A percentile compares a stretch with the other conserved stretches of the same genome.
Conservation (phyloP, 1,284 basidiomycete species). For the Rhizoctonia solani region DNA sequence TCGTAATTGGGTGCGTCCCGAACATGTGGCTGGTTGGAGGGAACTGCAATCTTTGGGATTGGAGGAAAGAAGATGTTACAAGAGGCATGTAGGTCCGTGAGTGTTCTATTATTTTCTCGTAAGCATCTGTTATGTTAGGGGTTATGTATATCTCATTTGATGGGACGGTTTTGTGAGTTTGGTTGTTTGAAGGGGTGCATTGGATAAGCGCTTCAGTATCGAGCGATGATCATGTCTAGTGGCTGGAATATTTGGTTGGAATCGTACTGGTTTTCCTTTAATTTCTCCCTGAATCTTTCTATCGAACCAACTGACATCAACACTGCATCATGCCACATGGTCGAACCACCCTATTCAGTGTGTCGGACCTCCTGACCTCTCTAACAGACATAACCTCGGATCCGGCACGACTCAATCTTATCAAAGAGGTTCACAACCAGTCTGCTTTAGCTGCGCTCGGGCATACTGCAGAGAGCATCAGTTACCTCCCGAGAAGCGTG, state of each 20-base stretch:
- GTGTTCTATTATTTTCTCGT: background rate
- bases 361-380: conserved; percentile 15
- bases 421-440: conserved; percentile 15
- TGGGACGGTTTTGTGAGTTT: too few relatives aligned
- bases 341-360: too few relatives aligned
- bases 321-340: too few relatives aligned
- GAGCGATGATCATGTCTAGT: too few relatives aligned
- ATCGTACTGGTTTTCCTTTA: too few relatives aligned
- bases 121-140: background rate
- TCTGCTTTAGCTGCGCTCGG: conserved; percentile 15
- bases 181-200: too few relatives aligned
- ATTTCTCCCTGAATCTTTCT: too few relatives aligned
- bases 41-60: background rate
- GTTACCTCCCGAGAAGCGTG: conserved; percentile 27
- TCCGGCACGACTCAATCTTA: conserved; percentile 16
- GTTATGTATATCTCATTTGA: too few relatives aligned
- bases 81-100: conserved; percentile 30
- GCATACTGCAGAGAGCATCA: conserved; percentile 25
- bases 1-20: background rate
- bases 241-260: too few relatives aligned
- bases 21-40: conserved; percentile 15
- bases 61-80: background rate
- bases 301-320: too few relatives aligned
- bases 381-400: conserved; percentile 27
- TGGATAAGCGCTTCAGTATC: too few relatives aligned